Percentiles rank a stretch among this genome's conserved stretches.
Evolutionary conservation across 2,329 filamentous ascomycete species (phyloP).

Genomic region (Scolecobasidium constrictum): DNA sequence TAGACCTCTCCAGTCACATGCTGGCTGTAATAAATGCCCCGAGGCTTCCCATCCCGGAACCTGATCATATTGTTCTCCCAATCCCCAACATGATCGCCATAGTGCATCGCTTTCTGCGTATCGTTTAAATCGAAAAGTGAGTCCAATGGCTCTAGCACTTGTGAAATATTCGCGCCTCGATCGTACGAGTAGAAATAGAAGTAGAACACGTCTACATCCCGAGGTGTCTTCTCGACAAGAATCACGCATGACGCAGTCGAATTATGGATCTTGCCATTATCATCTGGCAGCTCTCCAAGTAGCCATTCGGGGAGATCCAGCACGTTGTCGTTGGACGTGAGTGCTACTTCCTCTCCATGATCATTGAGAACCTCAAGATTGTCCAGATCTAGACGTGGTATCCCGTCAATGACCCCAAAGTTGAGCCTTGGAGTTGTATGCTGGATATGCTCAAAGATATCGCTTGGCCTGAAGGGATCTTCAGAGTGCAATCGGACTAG

Average conservation of each 20-base stretch:
- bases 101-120: constrained; percentile 68
- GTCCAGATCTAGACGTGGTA: constrained; percentile 27
- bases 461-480: constrained; percentile 33
- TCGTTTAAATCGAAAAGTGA: constrained; percentile 43
- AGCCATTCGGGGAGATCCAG: constrained; percentile 30
- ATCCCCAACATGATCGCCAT: constrained; percentile 56
- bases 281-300: constrained; percentile 42
- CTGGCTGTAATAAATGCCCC: constrained; percentile 51
- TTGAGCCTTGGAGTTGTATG: constrained; percentile 29
- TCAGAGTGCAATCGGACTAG: constrained; percentile 32
- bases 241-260: constrained; percentile 44
- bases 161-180: constrained; percentile 38
- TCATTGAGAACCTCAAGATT: constrained; percentile 31
- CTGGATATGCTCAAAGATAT: constrained; percentile 29
- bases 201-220: constrained; percentile 49
- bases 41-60: constrained; percentile 45
- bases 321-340: constrained; percentile 33
- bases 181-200: constrained; percentile 53
- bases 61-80: constrained; percentile 62
- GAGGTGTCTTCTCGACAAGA: constrained; percentile 44
- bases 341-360: constrained; percentile 23
- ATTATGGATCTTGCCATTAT: constrained; percentile 36
- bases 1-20: constrained; percentile 54
- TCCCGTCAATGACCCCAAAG: constrained; percentile 18
- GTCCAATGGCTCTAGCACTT: constrained; percentile 32